Evolutionary conservation across 2,329 filamentous ascomycete species (phyloP), one percentile per base, ranked within the genome.

Genomic region (Bipolaris bicolor): DNA sequence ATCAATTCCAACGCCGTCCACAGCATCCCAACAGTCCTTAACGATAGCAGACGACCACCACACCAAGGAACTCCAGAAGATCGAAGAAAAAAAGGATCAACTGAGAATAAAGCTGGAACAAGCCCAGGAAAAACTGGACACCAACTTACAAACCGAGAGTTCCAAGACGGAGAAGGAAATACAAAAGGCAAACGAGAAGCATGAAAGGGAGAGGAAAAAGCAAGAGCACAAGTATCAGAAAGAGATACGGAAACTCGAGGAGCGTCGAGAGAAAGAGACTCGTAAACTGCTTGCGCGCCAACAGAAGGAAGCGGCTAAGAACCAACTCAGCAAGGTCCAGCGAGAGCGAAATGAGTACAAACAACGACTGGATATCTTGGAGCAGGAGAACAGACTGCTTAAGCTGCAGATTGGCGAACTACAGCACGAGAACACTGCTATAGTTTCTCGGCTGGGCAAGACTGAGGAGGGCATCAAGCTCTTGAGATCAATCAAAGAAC

Each of bases 231-330:
- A 78, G 53, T 79, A 77, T 36, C 66, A 73, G 10, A 75, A 73
- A 29, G 76, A 80, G 52, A 72, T 88, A 0, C 83, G 84, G 41
- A 90, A 88, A 69, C 85, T 88, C 50, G 85, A 89, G 63, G 87
- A 87, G 45, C 88, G 87, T 64, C 87, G 88, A 65, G 82, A 83
- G 61, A 82, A 82, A 11, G 88, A 91, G 67, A 78, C 90, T 44
- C 78, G 79, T 60, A 89, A 88, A 73, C 77, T 90, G 2, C 85
- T 90, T 61, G 83, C 86, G 62, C 86, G 86, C 76, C 84, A 85
- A 46, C 79, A 81, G 56, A 83, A 82, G 55, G 89, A 92, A 67
- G 80, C 86, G 58, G 77, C 86, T 54, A 79, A 79, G 59, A 77
- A 78, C 36, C 80, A 82, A 54, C 67, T 85, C 7, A 72, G 76